These are phyloP conservation scores for Talaromyces sp. DNA, from an alignment of 2,329 filamentous ascomycete genomes.

Conservation along the genomic window DNA sequence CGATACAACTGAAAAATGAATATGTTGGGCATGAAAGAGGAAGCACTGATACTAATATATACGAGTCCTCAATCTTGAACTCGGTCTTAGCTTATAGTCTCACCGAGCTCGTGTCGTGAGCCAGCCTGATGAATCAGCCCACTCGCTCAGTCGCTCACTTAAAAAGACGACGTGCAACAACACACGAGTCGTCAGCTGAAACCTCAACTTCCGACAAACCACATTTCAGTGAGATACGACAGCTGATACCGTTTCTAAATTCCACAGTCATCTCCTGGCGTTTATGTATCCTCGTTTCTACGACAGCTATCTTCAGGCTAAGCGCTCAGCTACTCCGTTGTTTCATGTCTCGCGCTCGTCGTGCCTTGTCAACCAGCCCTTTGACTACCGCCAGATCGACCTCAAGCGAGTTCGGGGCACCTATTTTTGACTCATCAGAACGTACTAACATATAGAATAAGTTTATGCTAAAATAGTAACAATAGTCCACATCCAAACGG, in stretches of 20 bases:
- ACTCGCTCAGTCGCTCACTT: not conserved
- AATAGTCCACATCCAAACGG: not conserved
- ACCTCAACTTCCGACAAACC: not conserved
- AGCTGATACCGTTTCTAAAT: not conserved
- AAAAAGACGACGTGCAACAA: not conserved
- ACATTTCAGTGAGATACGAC: not conserved
- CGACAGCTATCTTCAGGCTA: not conserved
- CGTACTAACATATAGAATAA: not conserved
- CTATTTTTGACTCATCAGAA: not conserved
- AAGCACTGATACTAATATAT: not conserved
- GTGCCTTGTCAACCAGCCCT: slow-evolving; percentile 15
- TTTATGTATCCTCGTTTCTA: not conserved
- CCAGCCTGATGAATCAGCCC: not conserved
- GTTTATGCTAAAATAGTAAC: slow-evolving; percentile 6
- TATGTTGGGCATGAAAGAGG: not conserved
- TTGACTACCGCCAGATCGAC: not conserved
- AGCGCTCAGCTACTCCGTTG: slow-evolving; percentile 5
- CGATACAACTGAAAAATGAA: not conserved
- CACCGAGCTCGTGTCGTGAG: not conserved
- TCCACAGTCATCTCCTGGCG: slow-evolving; percentile 10
- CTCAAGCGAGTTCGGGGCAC: not conserved
- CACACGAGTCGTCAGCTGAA: not conserved
- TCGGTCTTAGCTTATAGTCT: not conserved
- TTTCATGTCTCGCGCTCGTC: slow-evolving; percentile 12
- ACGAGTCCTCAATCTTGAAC: not conserved